phyloP scores from a whole-genome alignment of 768 basidiomycete genomes.

The Megacollybia marginata region DNA sequence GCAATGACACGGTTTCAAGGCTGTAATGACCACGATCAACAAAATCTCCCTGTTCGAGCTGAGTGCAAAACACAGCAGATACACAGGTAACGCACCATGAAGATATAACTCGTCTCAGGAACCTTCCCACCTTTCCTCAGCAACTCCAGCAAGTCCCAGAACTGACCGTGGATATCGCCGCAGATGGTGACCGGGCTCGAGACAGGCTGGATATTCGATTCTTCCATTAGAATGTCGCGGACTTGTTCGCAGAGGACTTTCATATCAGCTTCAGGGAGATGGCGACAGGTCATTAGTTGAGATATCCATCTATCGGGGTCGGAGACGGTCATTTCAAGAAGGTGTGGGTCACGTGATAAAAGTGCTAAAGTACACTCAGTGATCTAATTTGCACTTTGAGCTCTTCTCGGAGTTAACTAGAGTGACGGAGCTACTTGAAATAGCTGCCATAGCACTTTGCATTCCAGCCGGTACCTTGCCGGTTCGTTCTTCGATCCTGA shows the following conservation, averaged over 20 bases:
- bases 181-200: slow-evolving; percentile 92
- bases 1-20: slow-evolving; percentile 86
- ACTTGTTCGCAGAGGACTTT: slow-evolving; percentile 89
- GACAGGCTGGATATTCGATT: slow-evolving; percentile 96
- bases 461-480: too few relatives aligned
- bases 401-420: too few relatives aligned
- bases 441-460: too few relatives aligned
- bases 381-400: too few relatives aligned
- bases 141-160: slow-evolving; percentile 93
- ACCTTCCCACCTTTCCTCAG: slow-evolving; percentile 79
- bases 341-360: too few relatives aligned
- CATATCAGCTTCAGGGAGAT: slow-evolving; percentile 89
- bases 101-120: slow-evolving; percentile 88
- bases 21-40: slow-evolving; percentile 97
- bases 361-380: too few relatives aligned
- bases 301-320: slow-evolving; percentile 78
- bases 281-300: slow-evolving; percentile 79
- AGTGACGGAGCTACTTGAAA: too few relatives aligned
- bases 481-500: too few relatives aligned
- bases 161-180: slow-evolving; percentile 97
- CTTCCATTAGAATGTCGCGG: slow-evolving; percentile 84
- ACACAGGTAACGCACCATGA: slow-evolving; percentile 69
- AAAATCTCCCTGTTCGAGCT: slow-evolving; percentile 75
- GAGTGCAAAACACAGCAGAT: slow-evolving; percentile 9
- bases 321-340: neutral